Evolutionary conservation across 2,329 filamentous ascomycete species (phyloP), one percentile per base, ranked within the genome.

Genomic region (Nemania sp.): DNA sequence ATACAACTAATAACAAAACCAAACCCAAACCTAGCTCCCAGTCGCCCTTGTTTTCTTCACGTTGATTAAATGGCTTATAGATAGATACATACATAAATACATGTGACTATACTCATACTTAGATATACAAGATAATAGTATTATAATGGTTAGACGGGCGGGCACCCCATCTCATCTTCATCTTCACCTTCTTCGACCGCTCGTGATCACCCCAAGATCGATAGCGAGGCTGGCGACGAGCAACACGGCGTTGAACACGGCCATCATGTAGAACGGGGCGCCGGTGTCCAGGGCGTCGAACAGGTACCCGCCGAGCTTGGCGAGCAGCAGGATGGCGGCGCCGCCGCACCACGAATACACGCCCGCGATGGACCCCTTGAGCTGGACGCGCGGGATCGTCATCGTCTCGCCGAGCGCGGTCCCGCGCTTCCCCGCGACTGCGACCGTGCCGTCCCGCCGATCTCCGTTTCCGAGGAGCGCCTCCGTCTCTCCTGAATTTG

Each of bases 251-350:
- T 98, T 98, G 74, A 98, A 98, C 0, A 80, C 79, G 0, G 93
- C 92, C 88, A 99, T 94, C 82, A 98, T 89, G 73, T 92, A 97
- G 74, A 99, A 98, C 0, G 95, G 95, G 11, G 91, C 90, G 0
- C 90, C 90, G 2, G 83, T 82, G 1, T 88, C 88, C 54, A 87
- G 79, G 18, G 76, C 81, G 74, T 99, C 95, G 71, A 98, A 99
- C 49, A 97, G 76, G 39, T 87, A 85, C 0, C 95, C 95, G 12
- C 95, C 95, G 3, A 95, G 75, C 77, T 99, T 99, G 0, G 95
- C 98, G 15, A 99, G 82, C 5, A 98, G 76, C 56, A 99, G 75
- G 54, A 99, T 99, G 0, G 93, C 95, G 0, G 87, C 90, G 13
- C 94, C 95, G 11, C 95, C 95, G 57, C 90, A 92, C 64, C 97